Base-by-base conservation (phyloP, 2,329 filamentous ascomycete species). In the Chaetomium olivaceum region DNA sequence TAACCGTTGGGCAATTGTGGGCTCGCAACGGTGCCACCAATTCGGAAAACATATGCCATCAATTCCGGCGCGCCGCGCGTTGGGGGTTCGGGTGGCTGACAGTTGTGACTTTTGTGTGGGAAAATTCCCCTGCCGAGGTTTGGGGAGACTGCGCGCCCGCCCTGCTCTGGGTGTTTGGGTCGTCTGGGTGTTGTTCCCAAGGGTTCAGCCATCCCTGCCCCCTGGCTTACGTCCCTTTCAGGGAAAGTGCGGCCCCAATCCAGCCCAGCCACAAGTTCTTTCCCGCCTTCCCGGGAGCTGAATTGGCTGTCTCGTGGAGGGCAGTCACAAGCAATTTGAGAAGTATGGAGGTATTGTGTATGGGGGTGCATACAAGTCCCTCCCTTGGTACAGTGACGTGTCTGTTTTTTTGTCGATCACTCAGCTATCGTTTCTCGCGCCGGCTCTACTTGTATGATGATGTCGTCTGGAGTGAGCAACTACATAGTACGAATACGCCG, bases 191-290 rank as follows among this genome's bases (percentile, higher is more conserved):
- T 36, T 50, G 36, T 62, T n/a, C 55, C 23, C 52, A 46, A 57
- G 16, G 39, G 14, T 54, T 43, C 31, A 61, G 46, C 39, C 25
- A 29, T 52, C 65, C 68, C 62, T 63, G 60, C 63, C 67, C 65
- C 65, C 58, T 65, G 67, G 46, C 58, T 57, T 29, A 25, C 46
- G 56, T 54, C 65, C 61, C 51, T 36, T 67, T 68, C 58, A 43
- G 59, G 68, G n/a, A 57, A 69, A 69, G 67, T 61, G 68, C 56
- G 8, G 46, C 54, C 50, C 61, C 46, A 11, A 48, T 23, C 46
- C 19, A 12, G n/a, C 46, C 2, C 19, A 48, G 46, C n/a, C 46
- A 48, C 46, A 43, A 43, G 16, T n/a, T 9, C 52, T 33, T 55
- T 33, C 52, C 21, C 21, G 48, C 23, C 48, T 25, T 51, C 23